These are phyloP conservation scores for Colletotrichum costaricense DNA, from an alignment of 2,329 filamentous ascomycete genomes.

Conservation along the genomic window DNA sequence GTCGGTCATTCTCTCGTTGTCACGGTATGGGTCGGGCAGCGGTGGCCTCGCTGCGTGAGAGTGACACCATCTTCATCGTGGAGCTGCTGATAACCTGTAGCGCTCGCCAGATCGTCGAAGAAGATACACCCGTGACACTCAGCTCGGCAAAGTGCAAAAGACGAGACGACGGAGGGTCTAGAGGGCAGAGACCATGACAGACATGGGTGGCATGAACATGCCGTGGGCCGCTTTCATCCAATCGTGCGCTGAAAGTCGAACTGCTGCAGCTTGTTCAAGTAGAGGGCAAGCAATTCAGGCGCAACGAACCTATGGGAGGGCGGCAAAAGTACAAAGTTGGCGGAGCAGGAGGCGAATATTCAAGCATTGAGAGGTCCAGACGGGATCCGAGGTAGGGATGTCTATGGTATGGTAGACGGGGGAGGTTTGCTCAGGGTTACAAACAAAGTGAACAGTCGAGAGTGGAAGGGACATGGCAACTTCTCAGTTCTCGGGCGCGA, in stretches of 20 bases:
- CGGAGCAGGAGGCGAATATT: background rate
- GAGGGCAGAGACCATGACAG: conserved; percentile 3
- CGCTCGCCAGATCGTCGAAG: background rate
- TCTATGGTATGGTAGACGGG: background rate
- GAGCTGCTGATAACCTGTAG: conserved; percentile 16
- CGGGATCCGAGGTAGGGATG: background rate
- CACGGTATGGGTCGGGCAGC: conserved; percentile 21
- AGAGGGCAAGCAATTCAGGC: background rate
- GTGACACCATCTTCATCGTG: conserved; percentile 13
- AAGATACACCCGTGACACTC: conserved; percentile 5
- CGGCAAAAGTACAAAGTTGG: background rate
- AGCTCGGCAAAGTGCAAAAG: conserved; percentile 16
- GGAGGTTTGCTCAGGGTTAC: background rate
- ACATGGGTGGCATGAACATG: conserved; percentile 21
- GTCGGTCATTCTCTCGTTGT: conserved; percentile 12
- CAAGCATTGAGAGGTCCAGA: conserved; percentile 4
- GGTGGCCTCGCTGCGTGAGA: conserved; percentile 28
- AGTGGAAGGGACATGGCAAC: conserved; percentile 20
- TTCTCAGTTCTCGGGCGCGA: conserved; percentile 29
- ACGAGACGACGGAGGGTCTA: conserved; percentile 29
- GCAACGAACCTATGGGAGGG: conserved; percentile 5
- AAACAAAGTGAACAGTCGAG: conserved; percentile 15
- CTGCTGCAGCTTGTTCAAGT: conserved; percentile 1
- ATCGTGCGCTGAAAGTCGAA: conserved; percentile 18
- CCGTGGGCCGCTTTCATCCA: conserved; percentile 32